Evolutionary conservation across 306 rosid species (phyloP), one percentile per base, ranked within the genome.

Genomic region (Rosa rugosa): DNA sequence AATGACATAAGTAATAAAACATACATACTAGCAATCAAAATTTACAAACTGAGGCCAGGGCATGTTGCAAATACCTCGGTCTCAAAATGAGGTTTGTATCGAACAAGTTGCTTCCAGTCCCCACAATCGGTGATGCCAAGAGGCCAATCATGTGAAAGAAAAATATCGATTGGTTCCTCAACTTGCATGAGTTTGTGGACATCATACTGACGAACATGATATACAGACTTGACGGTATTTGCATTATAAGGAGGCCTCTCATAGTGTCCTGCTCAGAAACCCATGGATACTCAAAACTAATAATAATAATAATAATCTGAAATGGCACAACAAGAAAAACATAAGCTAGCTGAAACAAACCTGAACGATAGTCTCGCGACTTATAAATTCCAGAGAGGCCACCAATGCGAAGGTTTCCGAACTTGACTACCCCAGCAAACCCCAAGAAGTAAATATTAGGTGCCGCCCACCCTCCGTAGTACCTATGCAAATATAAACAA

Each of bases 101-200:
- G 86, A 73, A 91, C 82, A 82, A 92, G 98, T 59, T 86, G 84
- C 87, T 83, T 44, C 87, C 90, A 91, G 77, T 95, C 80, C 86
- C 99, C 99, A 81, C 82, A 90, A 75, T 92, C 97, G 71, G 98
- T 92, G 86, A 95, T 90, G 41, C 96, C 89, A 77, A 87, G 51
- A 0, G 98, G 99, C 99, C 99, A 95, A 85, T 95, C 99, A 83
- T 95, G 98, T 7, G 99, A 95, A 59, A 95, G 92, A 87, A 92
- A 95, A 65, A 95, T 86, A 83, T 92, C 92, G 47, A 95, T 65
- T 0, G 94, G 97, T 56, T 92, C 96, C 89, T 92, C 88, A 72
- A 95, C 85, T 92, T 91, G 97, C 83, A 77, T 83, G 49, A 92
- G 90, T 78, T 95, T 92, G 75, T 83, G 90, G 81, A 92, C 94